Evolutionary conservation across 2,329 filamentous ascomycete species (phyloP), one percentile per base, ranked within the genome.

Genomic region (Sarocladium brachiariae): DNA sequence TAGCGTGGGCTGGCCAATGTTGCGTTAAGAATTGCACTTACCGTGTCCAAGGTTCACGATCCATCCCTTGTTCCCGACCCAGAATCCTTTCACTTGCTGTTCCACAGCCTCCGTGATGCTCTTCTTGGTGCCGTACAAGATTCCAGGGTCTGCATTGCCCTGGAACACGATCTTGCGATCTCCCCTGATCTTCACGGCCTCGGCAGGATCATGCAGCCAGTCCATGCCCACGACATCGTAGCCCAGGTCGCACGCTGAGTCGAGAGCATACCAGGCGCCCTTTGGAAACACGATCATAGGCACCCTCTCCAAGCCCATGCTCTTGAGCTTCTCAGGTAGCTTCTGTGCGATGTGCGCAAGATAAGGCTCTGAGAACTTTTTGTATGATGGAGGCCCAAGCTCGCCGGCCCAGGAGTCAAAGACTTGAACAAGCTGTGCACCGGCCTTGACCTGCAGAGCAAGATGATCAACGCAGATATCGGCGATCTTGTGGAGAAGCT

Each of bases 281-380:
- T 99, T 99, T 31, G 93, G 90, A 67, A 99, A 99, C 21, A 97
- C 90, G 4, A 91, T 95, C 91, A 97, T 96, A 2, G 93, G 93
- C 2, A 99, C 92, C 10, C 74, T 76, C 52, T 91, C 87, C 49
- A 92, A 70, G 0, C 84, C 83, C 63, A 95, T 76, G 64, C 88
- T 86, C 58, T 79, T 73, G 52, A 97, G 72, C 54, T 82, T 83
- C 59, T 74, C 76, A 1, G 92, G 92, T 3, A 99, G 77, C 58
- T 91, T 80, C 58, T 86, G 75, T 10, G 90, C 83, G 58, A 99
- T 97, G 64, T 91, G 83, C 38, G 80, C 79, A 50, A 99, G 77
- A 64, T 92, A 96, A 1, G 93, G 93, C 57, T 93, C 80, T 2
- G 89, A 85, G 66, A 97, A 95, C 51, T 84, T 75, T 63, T 84